Evolutionary conservation across 768 basidiomycete genomes (phyloP).

Genomic region (Lactarius indigo): DNA sequence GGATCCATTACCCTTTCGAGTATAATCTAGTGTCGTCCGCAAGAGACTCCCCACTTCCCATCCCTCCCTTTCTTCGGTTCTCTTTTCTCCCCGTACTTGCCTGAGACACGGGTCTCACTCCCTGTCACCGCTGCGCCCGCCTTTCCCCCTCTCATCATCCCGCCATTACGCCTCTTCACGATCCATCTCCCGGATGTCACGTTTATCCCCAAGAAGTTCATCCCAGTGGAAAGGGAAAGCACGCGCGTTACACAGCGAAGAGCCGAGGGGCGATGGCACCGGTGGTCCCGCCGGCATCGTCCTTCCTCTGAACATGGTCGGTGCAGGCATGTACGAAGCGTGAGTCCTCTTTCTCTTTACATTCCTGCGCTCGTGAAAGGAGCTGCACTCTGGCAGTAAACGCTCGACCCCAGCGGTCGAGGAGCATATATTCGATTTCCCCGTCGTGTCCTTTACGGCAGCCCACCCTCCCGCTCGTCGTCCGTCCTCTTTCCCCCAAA

Average conservation of each 20-base stretch:
- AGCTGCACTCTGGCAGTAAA: conserved; percentile 2
- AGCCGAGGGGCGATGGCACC: conserved; percentile 36
- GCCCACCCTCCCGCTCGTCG: neutral
- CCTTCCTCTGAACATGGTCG: conserved; percentile 53
- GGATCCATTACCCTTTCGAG: neutral
- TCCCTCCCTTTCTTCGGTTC: neutral
- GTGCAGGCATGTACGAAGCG: conserved; percentile 54
- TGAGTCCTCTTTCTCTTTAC: conserved; percentile 37
- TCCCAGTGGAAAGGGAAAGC: conserved; percentile 29
- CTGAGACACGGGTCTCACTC: neutral
- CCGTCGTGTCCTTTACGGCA: neutral
- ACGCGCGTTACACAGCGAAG: conserved; percentile 10
- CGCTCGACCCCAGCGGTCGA: neutral
- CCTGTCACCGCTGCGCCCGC: neutral
- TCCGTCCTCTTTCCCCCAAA: neutral
- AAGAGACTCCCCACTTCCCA: neutral
- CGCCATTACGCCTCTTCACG: conserved; percentile 1
- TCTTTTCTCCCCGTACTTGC: neutral
- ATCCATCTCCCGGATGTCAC: conserved; percentile 6
- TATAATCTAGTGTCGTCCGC: neutral
- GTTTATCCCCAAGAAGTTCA: neutral
- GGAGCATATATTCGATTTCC: neutral
- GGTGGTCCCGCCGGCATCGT: conserved; percentile 56
- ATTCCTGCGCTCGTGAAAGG: neutral
- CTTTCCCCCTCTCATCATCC: neutral